A percentile compares a stretch with the other conserved stretches of the same genome.
Conservation (phyloP, 345 rosid species). For the Rubroshorea leprosula region DNA sequence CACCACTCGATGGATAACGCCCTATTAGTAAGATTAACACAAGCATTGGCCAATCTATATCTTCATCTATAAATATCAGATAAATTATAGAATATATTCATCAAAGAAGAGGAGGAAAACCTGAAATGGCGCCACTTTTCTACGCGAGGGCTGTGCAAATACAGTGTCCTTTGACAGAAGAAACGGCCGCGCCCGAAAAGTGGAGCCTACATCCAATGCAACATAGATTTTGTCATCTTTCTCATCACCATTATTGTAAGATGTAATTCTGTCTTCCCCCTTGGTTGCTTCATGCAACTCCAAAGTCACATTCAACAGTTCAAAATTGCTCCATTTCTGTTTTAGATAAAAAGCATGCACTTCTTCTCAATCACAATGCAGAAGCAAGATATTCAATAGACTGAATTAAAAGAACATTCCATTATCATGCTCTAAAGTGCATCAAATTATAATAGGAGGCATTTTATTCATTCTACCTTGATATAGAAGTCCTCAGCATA, state of each 20-base stretch:
- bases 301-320: slow-evolving; percentile 17
- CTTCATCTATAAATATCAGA: neutral
- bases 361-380: neutral
- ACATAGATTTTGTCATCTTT: slow-evolving; percentile 23
- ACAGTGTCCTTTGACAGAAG: slow-evolving; percentile 40
- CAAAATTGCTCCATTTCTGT: slow-evolving; percentile 35
- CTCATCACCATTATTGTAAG: neutral
- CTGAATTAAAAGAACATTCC: neutral
- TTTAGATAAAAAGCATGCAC: neutral
- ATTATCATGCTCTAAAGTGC: neutral
- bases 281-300: slow-evolving; percentile 22
- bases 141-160: slow-evolving; percentile 23
- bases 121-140: slow-evolving; percentile 21
- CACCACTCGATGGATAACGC: slow-evolving; percentile 26
- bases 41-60: too few species aligned
- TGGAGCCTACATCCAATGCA: slow-evolving; percentile 21
- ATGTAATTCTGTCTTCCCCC: slow-evolving; percentile 6
- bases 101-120: slow-evolving; percentile 10
- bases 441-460: neutral
- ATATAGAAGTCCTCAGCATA: slow-evolving; percentile 37
- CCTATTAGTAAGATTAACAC: slow-evolving; percentile 23
- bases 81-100: neutral
- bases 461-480: slow-evolving; percentile 15
- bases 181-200: slow-evolving; percentile 27
- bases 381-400: too few species aligned